Evolutionary conservation across 441 rosid species (phyloP), one percentile per base, ranked within the genome.

Genomic region (Euphorbia celastroides): DNA sequence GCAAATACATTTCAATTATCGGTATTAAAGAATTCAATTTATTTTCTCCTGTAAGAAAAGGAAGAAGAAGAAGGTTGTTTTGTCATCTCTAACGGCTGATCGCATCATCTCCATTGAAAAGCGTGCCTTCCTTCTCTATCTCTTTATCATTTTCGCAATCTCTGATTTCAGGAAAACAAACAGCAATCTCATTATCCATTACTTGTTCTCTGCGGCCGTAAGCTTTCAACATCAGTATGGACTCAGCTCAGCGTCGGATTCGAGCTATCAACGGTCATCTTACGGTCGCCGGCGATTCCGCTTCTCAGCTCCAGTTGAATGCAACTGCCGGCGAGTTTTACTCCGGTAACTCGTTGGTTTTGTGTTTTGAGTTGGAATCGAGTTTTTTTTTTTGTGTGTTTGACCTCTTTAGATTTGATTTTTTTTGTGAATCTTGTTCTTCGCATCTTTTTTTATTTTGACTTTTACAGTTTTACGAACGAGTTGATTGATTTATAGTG

Each of bases 281-380:
- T 67, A 61, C 67, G n/a, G 32, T 79, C 61, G 72, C 85, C 32
- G 82, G 60, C 46, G 70, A 72, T n/a, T 79, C 86, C 75, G 70
- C 75, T n/a, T 66, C 89, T 69, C 78, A 67, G 62, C 86, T 90
- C 69, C 83, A 60, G 50, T 66, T 74, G 5, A 79, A 72, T 68
- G 84, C 84, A 67, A 85, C 97, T 63, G 86, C 92, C 25, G 92
- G 92, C 70, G 95, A 94, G 86, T 92, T 86, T 79, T 64, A 72
- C 70, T 77, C 69, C 31, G 97, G 99, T 94, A 76, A 65, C 14
- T 25, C 60, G 48, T 14, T 9, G 38, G 5, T 34, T 42, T 42
- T 28, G 9, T 28, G 7, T 57, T 16, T 22, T 3, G 30, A 3
- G 13, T 11, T 7, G 0, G 32, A n/a, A 5, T 0, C 38, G 26